Evolutionary conservation across 305 asterid species (phyloP).

Genomic region (Fraxinus ornus): DNA sequence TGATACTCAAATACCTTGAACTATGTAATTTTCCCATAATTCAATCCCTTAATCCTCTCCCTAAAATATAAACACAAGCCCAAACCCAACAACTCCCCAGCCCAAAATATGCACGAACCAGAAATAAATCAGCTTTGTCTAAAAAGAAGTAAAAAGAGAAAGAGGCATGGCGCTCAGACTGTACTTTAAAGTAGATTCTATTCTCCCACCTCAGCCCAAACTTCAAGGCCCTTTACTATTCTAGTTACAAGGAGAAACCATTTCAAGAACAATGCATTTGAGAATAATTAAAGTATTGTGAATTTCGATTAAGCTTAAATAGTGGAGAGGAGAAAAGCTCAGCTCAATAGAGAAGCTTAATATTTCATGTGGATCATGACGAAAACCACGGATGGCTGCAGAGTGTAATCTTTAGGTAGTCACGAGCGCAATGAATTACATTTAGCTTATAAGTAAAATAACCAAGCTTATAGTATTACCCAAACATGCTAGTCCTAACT

Average conservation of each 20-base stretch:
- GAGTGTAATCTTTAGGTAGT: neutral
- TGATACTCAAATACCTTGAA: no score
- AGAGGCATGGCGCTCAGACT: conserved; percentile 31
- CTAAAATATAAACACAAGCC: neutral
- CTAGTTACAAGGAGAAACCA: neutral
- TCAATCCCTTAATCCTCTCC: neutral
- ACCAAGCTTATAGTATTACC: neutral
- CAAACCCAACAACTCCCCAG: conserved; percentile 11
- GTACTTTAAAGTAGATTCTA: conserved; percentile 37
- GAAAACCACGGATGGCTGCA: neutral
- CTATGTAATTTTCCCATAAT: no score
- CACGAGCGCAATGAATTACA: neutral
- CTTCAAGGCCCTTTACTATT: neutral
- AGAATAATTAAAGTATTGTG: neutral
- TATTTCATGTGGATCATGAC: neutral
- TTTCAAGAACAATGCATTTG: neutral
- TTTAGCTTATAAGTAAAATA: neutral
- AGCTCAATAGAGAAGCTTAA: neutral
- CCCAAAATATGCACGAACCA: conserved; percentile 21
- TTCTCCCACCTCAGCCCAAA: conserved; percentile 9
- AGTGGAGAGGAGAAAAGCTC: neutral
- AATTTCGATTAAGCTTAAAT: neutral
- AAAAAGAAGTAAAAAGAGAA: conserved; percentile 21
- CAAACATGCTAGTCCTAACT: no score
- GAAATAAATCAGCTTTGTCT: conserved; percentile 38